Evolutionary conservation across 2,329 filamentous ascomycete species (phyloP).

Genomic region (Monascus ruber): DNA sequence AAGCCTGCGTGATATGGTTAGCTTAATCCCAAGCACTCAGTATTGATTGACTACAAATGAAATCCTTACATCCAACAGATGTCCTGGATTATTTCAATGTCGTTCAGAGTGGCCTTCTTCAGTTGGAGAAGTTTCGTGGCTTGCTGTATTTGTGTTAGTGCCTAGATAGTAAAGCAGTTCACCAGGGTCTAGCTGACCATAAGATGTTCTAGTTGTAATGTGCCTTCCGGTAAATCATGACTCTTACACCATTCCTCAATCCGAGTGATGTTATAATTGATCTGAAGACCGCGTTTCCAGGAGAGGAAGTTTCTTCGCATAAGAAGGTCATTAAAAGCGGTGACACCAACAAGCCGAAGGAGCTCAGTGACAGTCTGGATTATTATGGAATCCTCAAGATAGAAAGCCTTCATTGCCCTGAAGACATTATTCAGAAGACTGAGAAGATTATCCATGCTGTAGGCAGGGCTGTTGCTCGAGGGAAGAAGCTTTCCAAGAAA

Average conservation of each 20-base stretch:
- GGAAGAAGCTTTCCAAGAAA: conserved; percentile 96
- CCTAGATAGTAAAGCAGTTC: neutral
- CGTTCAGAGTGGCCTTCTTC: conserved; percentile 97
- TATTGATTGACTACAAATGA: neutral
- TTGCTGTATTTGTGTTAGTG: conserved; percentile 48
- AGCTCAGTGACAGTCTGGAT: conserved; percentile 92
- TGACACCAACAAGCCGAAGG: conserved; percentile 84
- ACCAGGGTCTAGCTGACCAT: conserved; percentile 54
- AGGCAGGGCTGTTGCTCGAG: conserved; percentile 82
- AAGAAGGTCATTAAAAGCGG: conserved; percentile 93
- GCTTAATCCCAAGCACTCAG: neutral
- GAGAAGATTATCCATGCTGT: conserved; percentile 97
- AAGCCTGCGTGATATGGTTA: conserved; percentile 46
- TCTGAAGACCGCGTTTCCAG: conserved; percentile 97
- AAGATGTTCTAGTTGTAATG: conserved; percentile 89
- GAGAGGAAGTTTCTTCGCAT: conserved; percentile 98
- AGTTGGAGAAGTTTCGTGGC: conserved; percentile 95
- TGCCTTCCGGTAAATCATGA: conserved; percentile 98
- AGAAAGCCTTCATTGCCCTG: conserved; percentile 98
- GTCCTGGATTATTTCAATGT: conserved; percentile 99
- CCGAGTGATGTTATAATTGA: conserved; percentile 99
- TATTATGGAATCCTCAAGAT: conserved; percentile 90
- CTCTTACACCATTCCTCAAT: conserved; percentile 99
- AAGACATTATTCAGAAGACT: conserved; percentile 94
- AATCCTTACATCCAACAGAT: conserved; percentile 95